Evolutionary conservation across 2,329 filamentous ascomycete species (phyloP), one percentile per base, ranked within the genome.

Genomic region (Aspergillus texensis): DNA sequence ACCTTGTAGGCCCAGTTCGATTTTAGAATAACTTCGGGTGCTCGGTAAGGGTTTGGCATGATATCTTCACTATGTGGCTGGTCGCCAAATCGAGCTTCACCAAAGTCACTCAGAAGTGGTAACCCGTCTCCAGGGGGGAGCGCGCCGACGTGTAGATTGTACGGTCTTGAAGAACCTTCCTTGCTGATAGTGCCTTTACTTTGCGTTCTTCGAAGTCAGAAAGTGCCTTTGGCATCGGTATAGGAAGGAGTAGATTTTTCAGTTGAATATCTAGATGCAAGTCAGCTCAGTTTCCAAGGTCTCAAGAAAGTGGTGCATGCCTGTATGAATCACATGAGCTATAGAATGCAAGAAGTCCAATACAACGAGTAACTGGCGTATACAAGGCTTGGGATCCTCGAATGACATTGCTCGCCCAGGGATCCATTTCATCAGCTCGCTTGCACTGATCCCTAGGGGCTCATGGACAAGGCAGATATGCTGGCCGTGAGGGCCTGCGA

Each of bases 11-110:
- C 68, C 81, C 81, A 84, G 0, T 70, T 71, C 0, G 71, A 68
- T 62, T 73, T 64, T 0, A 84, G 64, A 1, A 83, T 79, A 6
- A 83, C 79, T 65, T 84, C 68, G 5, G 68, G 68, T 12, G 66
- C 65, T 2, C 65, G 45, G 30, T 68, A 67, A 3, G 36, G n/a
- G 48, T 70, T 61, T 14, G 67, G 66, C 61, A 64, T 62, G 26
- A 68, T 67, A 54, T 45, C 32, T 2, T 64, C 58, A 34, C 32
- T 24, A 56, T 79, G 76, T 57, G 28, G 3, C 41, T 62, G 12
- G 19, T 41, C 26, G 4, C 56, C 41, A 19, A 62, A 53, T 34
- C 50, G 32, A 55, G 62, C 50, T 46, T 54, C 56, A 1, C 60
- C 60, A 2, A 64, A 54, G 30, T 62, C 60, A n/a, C 50, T 32